A percentile compares a stretch with the other conserved stretches of the same genome.
phyloP scores from a whole-genome alignment of 371 early-diverging fungal genomes.

The Haplosporangium sp. region DNA sequence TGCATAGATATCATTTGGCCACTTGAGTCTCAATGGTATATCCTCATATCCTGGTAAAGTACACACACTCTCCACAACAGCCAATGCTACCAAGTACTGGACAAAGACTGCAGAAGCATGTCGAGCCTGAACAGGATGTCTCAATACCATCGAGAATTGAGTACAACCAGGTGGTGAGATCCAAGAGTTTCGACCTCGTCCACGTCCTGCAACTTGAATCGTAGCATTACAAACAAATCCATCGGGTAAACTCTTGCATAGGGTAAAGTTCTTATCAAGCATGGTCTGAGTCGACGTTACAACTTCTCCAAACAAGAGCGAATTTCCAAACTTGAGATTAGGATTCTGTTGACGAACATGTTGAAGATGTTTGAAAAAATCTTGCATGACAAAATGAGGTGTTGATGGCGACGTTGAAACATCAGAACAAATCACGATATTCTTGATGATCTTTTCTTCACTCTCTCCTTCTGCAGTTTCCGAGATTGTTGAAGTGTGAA shows the following conservation, averaged over 20 bases:
- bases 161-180: constrained; percentile 92
- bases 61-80: constrained; percentile 84
- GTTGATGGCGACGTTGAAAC: constrained; percentile 48
- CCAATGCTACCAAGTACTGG: constrained; percentile 90
- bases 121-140: constrained; percentile 70
- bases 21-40: constrained; percentile 88
- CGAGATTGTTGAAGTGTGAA: constrained; percentile 27
- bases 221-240: constrained; percentile 86
- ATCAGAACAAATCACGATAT: constrained; percentile 43
- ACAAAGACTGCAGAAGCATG: constrained; percentile 83
- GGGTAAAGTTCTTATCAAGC: constrained; percentile 83
- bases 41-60: constrained; percentile 78
- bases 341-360: constrained; percentile 11
- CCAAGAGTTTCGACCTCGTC: constrained; percentile 94
- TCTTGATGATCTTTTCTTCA: constrained; percentile 45
- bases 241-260: constrained; percentile 74
- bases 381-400: constrained; percentile 60
- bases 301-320: constrained; percentile 80
- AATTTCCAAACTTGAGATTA: constrained; percentile 72
- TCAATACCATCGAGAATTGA: constrained; percentile 83
- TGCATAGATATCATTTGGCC: constrained; percentile 97
- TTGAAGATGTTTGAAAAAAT: constrained; percentile 48
- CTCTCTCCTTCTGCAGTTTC: constrained; percentile 28
- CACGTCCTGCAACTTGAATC: constrained; percentile 82
- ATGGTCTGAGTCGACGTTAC: constrained; percentile 92